Evolutionary conservation across 2,329 filamentous ascomycete genomes (phyloP), one percentile per base, ranked within the genome.

Genomic region (Fusarium pseudograminearum): DNA sequence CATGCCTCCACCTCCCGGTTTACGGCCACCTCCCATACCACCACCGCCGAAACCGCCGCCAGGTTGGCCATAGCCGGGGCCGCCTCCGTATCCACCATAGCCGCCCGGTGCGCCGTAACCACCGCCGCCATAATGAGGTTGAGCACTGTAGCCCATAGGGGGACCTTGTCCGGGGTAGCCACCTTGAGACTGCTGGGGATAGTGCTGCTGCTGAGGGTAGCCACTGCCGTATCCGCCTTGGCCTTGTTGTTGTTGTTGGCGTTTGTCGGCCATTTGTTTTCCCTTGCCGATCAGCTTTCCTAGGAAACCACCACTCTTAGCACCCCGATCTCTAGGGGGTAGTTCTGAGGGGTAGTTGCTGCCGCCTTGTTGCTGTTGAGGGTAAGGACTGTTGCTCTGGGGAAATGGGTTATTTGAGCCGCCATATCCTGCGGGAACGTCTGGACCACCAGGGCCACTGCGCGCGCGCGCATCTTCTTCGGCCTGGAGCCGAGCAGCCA

Each of bases 401-500:
- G 70, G 58, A 40, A 73, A 82, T 16, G 78, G 70, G 47, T 74
- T 72, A 57, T 57, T 71, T 24, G 70, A 75, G 57, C 68, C 66
- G 61, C 69, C 69, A 33, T 80, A 80, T 24, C 79, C 79, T 11
- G 76, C 62, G 10, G 81, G 76, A 11, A 80, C 76, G 30, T 76
- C 69, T 48, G 78, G 76, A 18, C 73, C 75, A 48, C 71, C 71
- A 24, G 53, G 66, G 53, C 72, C 73, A 60, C 76, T 73, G 67
- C 77, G 76, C 18, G 84, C 85, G 45, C 88, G 87, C 8, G 89
- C 88, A 69, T 97, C 86, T 79, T 97, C 94, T 79, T 97, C 92
- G 45, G 91, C 91, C 78, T 97, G 94, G 42, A 97, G 83, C 76
- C 89, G 87, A 41, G 92, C 86, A 10, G 94, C 94, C 12, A 94